A percentile compares a stretch with the other conserved stretches of the same genome.
Evolutionary conservation across 495 filamentous ascomycete genomes (phyloP).

Genomic region (Hypoxylon intermedium): DNA sequence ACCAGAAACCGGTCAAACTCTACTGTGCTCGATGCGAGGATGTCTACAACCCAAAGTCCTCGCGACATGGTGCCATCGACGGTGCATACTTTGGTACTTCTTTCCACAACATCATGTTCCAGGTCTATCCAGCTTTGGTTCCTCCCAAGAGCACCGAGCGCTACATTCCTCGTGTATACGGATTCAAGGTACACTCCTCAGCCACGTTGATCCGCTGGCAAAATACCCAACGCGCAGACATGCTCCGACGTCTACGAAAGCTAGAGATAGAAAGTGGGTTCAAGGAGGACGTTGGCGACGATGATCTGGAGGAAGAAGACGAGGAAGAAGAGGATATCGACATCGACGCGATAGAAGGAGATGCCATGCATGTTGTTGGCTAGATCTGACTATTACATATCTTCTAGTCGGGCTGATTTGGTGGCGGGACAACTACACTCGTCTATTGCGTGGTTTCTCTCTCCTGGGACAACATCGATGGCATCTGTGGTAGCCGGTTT

Average conservation of each 20-base stretch:
- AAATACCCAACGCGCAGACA: constrained; percentile 75
- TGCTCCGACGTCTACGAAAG: constrained; percentile 70
- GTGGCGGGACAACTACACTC: no score
- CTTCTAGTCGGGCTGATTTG: no score
- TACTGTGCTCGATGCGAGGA: constrained; percentile 98
- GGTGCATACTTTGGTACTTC: constrained; percentile 97
- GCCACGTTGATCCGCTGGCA: constrained; percentile 94
- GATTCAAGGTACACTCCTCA: constrained; percentile 91
- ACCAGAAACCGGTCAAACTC: constrained; percentile 87
- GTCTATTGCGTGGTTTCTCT: no score
- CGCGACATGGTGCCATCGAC: constrained; percentile 91
- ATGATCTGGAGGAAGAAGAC: constrained; percentile 52
- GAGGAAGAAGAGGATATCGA: constrained; percentile 56
- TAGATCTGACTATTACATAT: no score
- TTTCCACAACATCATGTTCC: constrained; percentile 98
- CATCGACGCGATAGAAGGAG: constrained; percentile 45
- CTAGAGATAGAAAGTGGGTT: constrained; percentile 67
- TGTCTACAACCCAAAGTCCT: constrained; percentile 98
- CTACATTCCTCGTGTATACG: constrained; percentile 88
- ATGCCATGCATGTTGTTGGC: constrained; percentile 42
- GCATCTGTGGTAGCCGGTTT: neutral
- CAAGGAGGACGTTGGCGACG: constrained; percentile 54
- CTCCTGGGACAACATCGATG: neutral
- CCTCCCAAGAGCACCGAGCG: constrained; percentile 84
- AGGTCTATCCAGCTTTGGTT: constrained; percentile 90